Evolutionary conservation across 768 basidiomycete species (phyloP).

Genomic region (Tulasnella sp.): DNA sequence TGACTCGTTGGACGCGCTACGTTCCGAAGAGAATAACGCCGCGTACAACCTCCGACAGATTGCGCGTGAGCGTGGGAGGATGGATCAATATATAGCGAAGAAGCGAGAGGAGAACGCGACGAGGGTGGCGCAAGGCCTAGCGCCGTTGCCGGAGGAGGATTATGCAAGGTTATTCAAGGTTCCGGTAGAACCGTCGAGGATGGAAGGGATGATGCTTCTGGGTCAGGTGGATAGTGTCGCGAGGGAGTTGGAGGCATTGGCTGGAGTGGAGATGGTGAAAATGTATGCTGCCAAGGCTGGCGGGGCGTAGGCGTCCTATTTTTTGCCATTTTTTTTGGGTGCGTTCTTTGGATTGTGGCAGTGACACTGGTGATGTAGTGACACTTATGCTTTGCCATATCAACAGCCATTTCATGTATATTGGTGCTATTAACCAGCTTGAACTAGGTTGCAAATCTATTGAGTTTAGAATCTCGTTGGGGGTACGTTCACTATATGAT

Average conservation of each 20-base stretch:
- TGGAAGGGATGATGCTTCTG: constrained; percentile 76
- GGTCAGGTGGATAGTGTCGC: constrained; percentile 84
- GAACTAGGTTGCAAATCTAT: too few species aligned
- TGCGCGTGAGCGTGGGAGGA: constrained; percentile 67
- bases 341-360: too few species aligned
- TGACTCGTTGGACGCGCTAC: constrained; percentile 75
- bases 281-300: constrained; percentile 54
- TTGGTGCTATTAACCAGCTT: too few species aligned
- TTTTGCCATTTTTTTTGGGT: too few species aligned
- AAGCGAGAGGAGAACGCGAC: constrained; percentile 79
- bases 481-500: too few species aligned
- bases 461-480: too few species aligned
- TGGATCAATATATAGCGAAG: constrained; percentile 71
- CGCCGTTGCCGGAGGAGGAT: constrained; percentile 81
- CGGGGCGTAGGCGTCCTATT: too few species aligned
- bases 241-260: constrained; percentile 56
- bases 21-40: constrained; percentile 85
- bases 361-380: too few species aligned
- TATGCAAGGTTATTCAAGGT: constrained; percentile 78
- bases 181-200: constrained; percentile 74
- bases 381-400: too few species aligned
- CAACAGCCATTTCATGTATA: too few species aligned
- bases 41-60: constrained; percentile 84
- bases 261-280: constrained; percentile 58
- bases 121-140: constrained; percentile 70